Percentiles rank a stretch among this genome's conserved stretches.
Evolutionary conservation across 352 stramenopile species (phyloP).

Genomic region (Phytophthora aleatoria): DNA sequence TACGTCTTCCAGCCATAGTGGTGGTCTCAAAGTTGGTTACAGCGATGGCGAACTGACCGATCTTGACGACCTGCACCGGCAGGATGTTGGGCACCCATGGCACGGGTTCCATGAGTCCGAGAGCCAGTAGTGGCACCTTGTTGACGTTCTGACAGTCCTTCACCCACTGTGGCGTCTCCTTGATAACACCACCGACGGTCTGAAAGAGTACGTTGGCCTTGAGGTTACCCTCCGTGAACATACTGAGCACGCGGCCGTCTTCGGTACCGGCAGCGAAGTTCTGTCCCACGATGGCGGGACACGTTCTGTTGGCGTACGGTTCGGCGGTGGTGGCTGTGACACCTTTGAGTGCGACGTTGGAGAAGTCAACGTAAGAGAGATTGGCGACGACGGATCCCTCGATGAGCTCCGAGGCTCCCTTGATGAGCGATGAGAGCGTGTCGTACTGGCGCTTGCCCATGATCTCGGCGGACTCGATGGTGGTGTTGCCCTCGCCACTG

Average conservation of each 20-base stretch:
- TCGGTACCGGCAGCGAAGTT: constrained; percentile 58
- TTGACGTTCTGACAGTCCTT: constrained; percentile 47
- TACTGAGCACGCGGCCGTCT: constrained; percentile 40
- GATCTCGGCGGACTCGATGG: constrained; percentile 50
- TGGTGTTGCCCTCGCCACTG: constrained; percentile 36
- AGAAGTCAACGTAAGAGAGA: constrained; percentile 55
- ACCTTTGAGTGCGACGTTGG: constrained; percentile 44
- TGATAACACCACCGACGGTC: constrained; percentile 6
- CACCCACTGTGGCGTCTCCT: constrained; percentile 40
- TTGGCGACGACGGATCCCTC: constrained; percentile 29
- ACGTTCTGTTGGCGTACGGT: constrained; percentile 44
- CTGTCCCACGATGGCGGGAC: constrained; percentile 49
- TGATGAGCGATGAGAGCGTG: constrained; percentile 37
- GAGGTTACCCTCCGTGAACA: constrained; percentile 41
- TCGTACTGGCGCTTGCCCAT: constrained; percentile 43
- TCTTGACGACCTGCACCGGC: constrained; percentile 57
- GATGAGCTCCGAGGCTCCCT: constrained; percentile 26
- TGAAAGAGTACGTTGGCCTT: constrained; percentile 40
- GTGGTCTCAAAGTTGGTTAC: constrained; percentile 65
- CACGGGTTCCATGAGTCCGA: constrained; percentile 49
- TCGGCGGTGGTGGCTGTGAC: constrained; percentile 21
- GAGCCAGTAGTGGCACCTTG: constrained; percentile 46
- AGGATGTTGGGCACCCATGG: constrained; percentile 55
- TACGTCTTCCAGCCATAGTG: constrained; percentile 63
- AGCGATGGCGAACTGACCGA: constrained; percentile 61